Evolutionary conservation across 192 early-diverging fungal genomes (phyloP), one percentile per base, ranked within the genome.

Genomic region (Chytriomyces sp.): DNA sequence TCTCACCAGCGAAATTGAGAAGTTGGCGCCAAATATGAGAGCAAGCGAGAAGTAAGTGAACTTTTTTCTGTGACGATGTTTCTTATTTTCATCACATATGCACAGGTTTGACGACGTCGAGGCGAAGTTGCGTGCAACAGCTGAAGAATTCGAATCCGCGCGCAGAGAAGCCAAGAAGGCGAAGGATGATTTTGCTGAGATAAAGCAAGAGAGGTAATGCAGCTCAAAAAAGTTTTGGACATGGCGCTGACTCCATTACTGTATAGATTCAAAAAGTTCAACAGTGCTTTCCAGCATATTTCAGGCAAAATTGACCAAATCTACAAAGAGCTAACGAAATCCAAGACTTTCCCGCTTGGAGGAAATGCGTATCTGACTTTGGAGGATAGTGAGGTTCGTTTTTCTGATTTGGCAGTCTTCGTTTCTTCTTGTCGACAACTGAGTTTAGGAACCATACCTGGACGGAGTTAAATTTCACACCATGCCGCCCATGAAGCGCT

Each of bases 401-500:
- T 19, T 55, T 31, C 36, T 57, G 3, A 6, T 22, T 54, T 25
- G n/a, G 52, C 14, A 5, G 28, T 26, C 7, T 33, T 54, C 17
- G 38, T 26, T 4, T 6, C 5, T 56, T 30, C 10, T 73, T 28
- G 17, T 3, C 34, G n/a, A n/a, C 1, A 17, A n/a, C 22, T 52
- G 8, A 49, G 36, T 17, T 5, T 59, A 86, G 78, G 95, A 98
- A 78, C 98, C 98, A 3, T 99, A 96, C 59, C 75, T 94, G 64
- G 88, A 91, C 57, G 96, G 96, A 36, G 87, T 99, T 52, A 93
- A 94, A 66, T 99, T 97, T 82, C 96, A 99, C 75, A 96, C 98
- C 0, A 98, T 98, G 95, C 98, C 98, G 5, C 98, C 98, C 26
- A 92, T 96, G 88, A 99, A 99, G 83, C 90, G 96, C 32, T 99